Evolutionary conservation across 2,329 filamentous ascomycete species (phyloP).

Genomic region (Penicillium sp.): DNA sequence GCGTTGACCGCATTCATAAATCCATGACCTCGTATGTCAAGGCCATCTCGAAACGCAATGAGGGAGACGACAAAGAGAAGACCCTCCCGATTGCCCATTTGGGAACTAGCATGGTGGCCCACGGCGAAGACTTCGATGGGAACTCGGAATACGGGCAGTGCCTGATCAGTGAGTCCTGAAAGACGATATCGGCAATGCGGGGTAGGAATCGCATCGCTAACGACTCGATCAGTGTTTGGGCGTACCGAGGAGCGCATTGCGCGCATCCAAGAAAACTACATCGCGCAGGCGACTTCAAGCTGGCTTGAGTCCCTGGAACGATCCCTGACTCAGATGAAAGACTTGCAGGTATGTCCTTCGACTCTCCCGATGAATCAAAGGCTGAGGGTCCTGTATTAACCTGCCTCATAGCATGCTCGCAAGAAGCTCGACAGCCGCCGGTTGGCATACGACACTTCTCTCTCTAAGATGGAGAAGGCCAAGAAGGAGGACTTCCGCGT

Average conservation of each 20-base stretch:
- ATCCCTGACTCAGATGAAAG: conserved; percentile 91
- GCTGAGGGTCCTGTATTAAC: neutral
- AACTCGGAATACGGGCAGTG: conserved; percentile 91
- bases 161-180: conserved; percentile 60
- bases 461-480: conserved; percentile 85
- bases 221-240: conserved; percentile 59
- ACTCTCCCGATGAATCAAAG: neutral
- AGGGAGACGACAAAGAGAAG: conserved; percentile 86
- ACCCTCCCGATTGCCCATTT: conserved; percentile 74
- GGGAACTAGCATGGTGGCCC: conserved; percentile 78
- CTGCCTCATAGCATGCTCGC: conserved; percentile 60
- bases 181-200: neutral
- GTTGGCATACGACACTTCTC: conserved; percentile 85
- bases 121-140: conserved; percentile 88
- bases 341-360: conserved; percentile 73
- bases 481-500: conserved; percentile 91
- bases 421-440: conserved; percentile 92
- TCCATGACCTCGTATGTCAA: conserved; percentile 86
- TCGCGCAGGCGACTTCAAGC: conserved; percentile 70
- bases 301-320: conserved; percentile 93
- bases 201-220: neutral
- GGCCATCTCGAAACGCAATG: conserved; percentile 77
- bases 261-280: conserved; percentile 79
- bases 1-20: conserved; percentile 84
- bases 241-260: conserved; percentile 85